These are phyloP conservation scores for Paecilomyces fulvus DNA, from an alignment of 2,329 filamentous ascomycete genomes.

Conservation along the genomic window DNA sequence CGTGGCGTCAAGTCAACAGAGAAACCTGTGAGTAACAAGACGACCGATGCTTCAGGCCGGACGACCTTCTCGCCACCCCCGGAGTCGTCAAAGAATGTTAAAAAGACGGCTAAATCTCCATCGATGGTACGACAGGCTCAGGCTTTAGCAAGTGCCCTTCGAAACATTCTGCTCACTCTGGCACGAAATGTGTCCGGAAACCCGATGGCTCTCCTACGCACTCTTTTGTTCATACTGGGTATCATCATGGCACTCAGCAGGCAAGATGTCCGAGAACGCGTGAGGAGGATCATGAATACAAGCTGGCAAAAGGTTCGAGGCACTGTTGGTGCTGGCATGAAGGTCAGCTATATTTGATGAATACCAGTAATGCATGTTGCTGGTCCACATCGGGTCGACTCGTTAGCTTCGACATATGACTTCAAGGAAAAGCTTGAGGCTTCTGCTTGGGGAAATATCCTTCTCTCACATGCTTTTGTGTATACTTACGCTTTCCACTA, in stretches of 20 bases:
- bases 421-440: background rate
- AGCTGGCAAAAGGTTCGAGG: constrained; percentile 74
- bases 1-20: constrained; percentile 18
- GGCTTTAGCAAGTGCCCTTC: constrained; percentile 38
- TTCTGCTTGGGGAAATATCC: background rate
- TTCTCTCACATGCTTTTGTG: background rate
- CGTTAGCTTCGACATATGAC: background rate
- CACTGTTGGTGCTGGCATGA: constrained; percentile 92
- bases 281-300: constrained; percentile 58
- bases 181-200: constrained; percentile 45
- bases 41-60: constrained; percentile 18
- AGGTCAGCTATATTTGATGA: constrained; percentile 82
- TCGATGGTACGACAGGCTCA: constrained; percentile 30
- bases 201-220: constrained; percentile 48
- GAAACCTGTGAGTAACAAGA: constrained; percentile 14
- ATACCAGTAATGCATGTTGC: background rate
- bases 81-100: constrained; percentile 26
- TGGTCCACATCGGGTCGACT: background rate
- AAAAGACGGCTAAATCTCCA: constrained; percentile 29
- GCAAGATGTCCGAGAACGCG: constrained; percentile 63
- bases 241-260: constrained; percentile 69
- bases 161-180: constrained; percentile 43
- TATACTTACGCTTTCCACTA: background rate
- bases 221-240: constrained; percentile 71
- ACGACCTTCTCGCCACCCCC: constrained; percentile 23